These are phyloP conservation scores for Podospora comata DNA, from an alignment of 495 filamentous ascomycete genomes.

Conservation along the genomic window DNA sequence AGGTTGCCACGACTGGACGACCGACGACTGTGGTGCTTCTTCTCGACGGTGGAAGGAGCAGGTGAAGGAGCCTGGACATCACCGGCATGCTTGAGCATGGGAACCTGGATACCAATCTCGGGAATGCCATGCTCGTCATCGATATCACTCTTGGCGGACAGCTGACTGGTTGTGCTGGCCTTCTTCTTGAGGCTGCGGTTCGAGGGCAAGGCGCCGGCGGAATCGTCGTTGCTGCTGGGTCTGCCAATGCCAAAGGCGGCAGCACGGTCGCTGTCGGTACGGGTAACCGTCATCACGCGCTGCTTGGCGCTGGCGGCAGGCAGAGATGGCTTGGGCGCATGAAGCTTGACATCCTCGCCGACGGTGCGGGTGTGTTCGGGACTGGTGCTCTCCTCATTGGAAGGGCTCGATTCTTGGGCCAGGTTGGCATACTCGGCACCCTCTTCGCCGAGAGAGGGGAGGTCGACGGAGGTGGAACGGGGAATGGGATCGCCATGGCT, in stretches of 20 bases:
- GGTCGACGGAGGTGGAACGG: slow-evolving; percentile 71
- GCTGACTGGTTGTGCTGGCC: slow-evolving; percentile 56
- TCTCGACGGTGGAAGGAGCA: slow-evolving; percentile 55
- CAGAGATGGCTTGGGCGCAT: slow-evolving; percentile 87
- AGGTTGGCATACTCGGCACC: slow-evolving; percentile 80
- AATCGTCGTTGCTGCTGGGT: slow-evolving; percentile 48
- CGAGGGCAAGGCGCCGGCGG: slow-evolving; percentile 30
- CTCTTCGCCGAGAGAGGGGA: slow-evolving; percentile 85
- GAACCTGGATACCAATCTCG: slow-evolving; percentile 83
- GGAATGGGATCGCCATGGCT: slow-evolving; percentile 49
- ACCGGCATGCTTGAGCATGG: slow-evolving; percentile 90
- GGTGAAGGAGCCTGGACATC: slow-evolving; percentile 96
- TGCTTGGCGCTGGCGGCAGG: slow-evolving; percentile 74
- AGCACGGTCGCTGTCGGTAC: slow-evolving; percentile 81
- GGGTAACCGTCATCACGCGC: slow-evolving; percentile 74
- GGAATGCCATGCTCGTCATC: slow-evolving; percentile 83
- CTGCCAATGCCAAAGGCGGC: slow-evolving; percentile 78
- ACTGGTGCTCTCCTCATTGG: slow-evolving; percentile 36
- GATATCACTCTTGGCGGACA: slow-evolving; percentile 45
- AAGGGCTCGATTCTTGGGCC: slow-evolving; percentile 40
- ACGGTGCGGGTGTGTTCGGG: slow-evolving; percentile 73
- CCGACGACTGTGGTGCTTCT: slow-evolving; percentile 62
- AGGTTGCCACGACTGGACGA: slow-evolving; percentile 47
- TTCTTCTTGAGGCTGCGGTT: slow-evolving; percentile 57
- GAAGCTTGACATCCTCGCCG: slow-evolving; percentile 75